Base-by-base conservation (phyloP, 2,329 filamentous ascomycete genomes). In the Fusarium tanahbumbuense region DNA sequence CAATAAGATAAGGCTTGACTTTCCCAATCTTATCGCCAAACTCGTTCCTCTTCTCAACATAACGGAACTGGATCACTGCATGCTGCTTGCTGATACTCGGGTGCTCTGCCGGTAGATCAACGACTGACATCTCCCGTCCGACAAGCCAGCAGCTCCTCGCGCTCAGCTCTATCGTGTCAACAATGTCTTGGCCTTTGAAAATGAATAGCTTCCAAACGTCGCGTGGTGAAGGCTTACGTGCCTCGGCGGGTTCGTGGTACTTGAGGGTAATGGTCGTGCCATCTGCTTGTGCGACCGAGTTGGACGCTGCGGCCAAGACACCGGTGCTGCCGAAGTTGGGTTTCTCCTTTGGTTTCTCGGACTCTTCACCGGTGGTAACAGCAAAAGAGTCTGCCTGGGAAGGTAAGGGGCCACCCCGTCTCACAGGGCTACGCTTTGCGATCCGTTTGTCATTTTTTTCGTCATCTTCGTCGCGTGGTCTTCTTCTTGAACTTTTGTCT, bases 81-180 rank as follows among this genome's bases (percentile, higher is more conserved):
- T 99, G 96, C 81, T 99, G 96, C 80, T 97, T 97, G 78, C 93
- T 97, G 76, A 94, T 90, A 79, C 93, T 98, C 1, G 94, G 94
- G 77, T 99, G 95, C 76, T 97, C 93, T 10, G 97, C 88, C 4
- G 89, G 83, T 60, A 97, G 84, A 78, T 99, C 96, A 4, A 93
- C 93, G 6, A 99, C 91, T 8, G 91, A 83, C 56, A 87, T 80
- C 74, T 98, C 94, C 48, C 94, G 87, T 1, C 96, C 96, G 11
- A 98, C 83, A 25, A 99, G 83, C 96, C 96, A 99, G 82, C 93
- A 97, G 76, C 91, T 97, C 64, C 93, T 89, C 59, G 85, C 82
- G 61, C 87, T 86, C 50, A 99, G 84, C 62, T 93, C 89, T 23
- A 98, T 85, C 2, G 93, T 97, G 76, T 97, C 93, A 34, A 97